Conservation (phyloP, 805 yeast genomes). For the Spathaspora gorwiae region DNA sequence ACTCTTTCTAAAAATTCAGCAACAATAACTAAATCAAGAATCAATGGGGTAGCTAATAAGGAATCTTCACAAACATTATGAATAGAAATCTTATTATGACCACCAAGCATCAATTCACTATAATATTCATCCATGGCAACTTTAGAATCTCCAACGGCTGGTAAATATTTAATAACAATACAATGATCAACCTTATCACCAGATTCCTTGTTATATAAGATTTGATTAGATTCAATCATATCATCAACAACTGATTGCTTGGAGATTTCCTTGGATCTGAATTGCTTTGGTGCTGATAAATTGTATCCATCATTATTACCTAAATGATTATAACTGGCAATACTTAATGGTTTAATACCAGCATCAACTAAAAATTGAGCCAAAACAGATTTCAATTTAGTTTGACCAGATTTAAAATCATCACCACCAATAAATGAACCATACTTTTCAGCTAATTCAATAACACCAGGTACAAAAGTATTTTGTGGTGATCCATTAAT, state of each 20-base stretch:
- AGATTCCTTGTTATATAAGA: conserved; percentile 73
- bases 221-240: conserved; percentile 81
- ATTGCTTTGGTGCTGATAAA: conserved; percentile 86
- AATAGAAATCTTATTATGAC: conserved; percentile 89
- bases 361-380: conserved; percentile 97
- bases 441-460: conserved; percentile 80
- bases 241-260: conserved; percentile 92
- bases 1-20: conserved; percentile 88
- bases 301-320: conserved; percentile 97
- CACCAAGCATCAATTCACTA: conserved; percentile 95
- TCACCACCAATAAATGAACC: conserved; percentile 88
- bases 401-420: conserved; percentile 95
- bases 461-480: conserved; percentile 93
- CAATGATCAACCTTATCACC: conserved; percentile 87
- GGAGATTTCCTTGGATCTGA: conserved; percentile 92
- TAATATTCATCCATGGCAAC: conserved; percentile 99
- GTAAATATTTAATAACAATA: conserved; percentile 89
- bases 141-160: conserved; percentile 93
- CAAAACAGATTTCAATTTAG: conserved; percentile 91
- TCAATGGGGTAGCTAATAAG: conserved; percentile 87
- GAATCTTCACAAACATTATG: conserved; percentile 98
- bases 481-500: conserved; percentile 97
- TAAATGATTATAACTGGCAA: conserved; percentile 93
- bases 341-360: conserved; percentile 90
- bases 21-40: conserved; percentile 85